Base-by-base conservation (phyloP, 352 stramenopile species). In the Globisporangium takayamanum region DNA sequence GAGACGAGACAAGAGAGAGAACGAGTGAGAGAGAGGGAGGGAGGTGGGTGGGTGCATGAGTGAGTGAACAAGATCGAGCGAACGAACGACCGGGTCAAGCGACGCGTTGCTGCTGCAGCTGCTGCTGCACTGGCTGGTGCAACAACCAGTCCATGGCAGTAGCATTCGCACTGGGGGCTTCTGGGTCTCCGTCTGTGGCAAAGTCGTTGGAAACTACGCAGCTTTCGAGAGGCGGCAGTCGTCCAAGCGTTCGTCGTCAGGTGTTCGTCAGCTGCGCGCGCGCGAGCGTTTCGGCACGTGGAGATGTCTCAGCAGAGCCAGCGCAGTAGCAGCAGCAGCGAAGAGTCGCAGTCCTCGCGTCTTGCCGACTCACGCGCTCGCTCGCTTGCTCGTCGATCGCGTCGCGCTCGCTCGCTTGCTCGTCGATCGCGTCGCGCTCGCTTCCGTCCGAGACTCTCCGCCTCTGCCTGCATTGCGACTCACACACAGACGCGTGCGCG, bases 121-220 rank as follows among this genome's bases (percentile, higher is more conserved):
- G 48, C 30, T 36, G 5, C 53, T 59, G 22, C 44, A 22, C 48
- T 53, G 48, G 48, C 48, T 53, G 15, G 14, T 41, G 16, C 15
- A 16, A 25, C n/a, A 25, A 18, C 20, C 25, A 50, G 52, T 53
- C 46, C 45, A 45, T 59, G 52, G 59, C 48, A 50, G 55, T 39
- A 46, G 53, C 48, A 39, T 12, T 10, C 33, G 33, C 33, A 39
- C 7, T 36, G 14, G 14, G 48, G 14, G 48, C 26, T 39, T 53
- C 48, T 18, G 20, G 26, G n/a, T 30, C 37, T 53, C 48, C 20
- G 28, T 28, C 33, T 55, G 55, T 50, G 53, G 41, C 53, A 53
- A 66, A 47, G 42, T 66, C 60, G 60, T 61, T 53, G 60, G 53
- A 56, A 65, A 60, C 52, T 56, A 57, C 53, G 53, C 45, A 59